Percentiles rank a stretch among this genome's conserved stretches.
Conservation (phyloP, 2,329 filamentous ascomycete species). For the Diaporthe australafricana region DNA sequence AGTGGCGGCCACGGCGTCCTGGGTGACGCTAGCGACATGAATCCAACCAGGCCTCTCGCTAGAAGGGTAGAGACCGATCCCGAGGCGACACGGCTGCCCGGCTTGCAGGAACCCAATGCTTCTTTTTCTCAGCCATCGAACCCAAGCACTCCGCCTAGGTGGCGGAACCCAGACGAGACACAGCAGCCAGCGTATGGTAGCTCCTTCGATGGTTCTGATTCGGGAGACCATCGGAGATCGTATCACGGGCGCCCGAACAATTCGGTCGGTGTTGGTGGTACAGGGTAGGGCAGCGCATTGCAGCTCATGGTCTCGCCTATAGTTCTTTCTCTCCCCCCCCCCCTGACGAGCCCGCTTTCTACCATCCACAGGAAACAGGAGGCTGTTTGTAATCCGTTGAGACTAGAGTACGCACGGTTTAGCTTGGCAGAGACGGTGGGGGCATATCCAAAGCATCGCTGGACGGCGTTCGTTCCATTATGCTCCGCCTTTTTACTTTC, state of each 20-base stretch:
- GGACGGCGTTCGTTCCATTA: slow-evolving; percentile 36
- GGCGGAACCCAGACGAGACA: slow-evolving; percentile 59
- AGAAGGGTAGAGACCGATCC: slow-evolving; percentile 88
- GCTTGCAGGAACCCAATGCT: slow-evolving; percentile 74
- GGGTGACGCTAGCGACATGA: slow-evolving; percentile 68
- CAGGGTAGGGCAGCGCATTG: slow-evolving; percentile 45
- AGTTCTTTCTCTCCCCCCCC: slow-evolving; percentile 23
- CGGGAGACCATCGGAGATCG: slow-evolving; percentile 60
- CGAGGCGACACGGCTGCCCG: slow-evolving; percentile 52
- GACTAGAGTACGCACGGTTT: slow-evolving; percentile 34
- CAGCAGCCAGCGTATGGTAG: slow-evolving; percentile 58
- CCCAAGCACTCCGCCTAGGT: slow-evolving; percentile 63
- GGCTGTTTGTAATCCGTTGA: slow-evolving; percentile 37
- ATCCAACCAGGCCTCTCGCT: slow-evolving; percentile 66
- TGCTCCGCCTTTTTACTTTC: slow-evolving; percentile 34
- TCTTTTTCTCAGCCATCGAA: slow-evolving; percentile 50
- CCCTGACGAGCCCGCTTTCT: not conserved
- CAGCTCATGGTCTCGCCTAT: slow-evolving; percentile 4
- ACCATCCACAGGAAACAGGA: slow-evolving; percentile 16
- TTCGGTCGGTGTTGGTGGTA: slow-evolving; percentile 61
- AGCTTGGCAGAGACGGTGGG: slow-evolving; percentile 18
- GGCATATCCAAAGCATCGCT: slow-evolving; percentile 37
- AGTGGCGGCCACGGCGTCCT: slow-evolving; percentile 64
- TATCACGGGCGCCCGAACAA: slow-evolving; percentile 63
- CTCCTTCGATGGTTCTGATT: slow-evolving; percentile 59